phyloP scores from a whole-genome alignment of 768 basidiomycete species.

The Tylopilus sp. region DNA sequence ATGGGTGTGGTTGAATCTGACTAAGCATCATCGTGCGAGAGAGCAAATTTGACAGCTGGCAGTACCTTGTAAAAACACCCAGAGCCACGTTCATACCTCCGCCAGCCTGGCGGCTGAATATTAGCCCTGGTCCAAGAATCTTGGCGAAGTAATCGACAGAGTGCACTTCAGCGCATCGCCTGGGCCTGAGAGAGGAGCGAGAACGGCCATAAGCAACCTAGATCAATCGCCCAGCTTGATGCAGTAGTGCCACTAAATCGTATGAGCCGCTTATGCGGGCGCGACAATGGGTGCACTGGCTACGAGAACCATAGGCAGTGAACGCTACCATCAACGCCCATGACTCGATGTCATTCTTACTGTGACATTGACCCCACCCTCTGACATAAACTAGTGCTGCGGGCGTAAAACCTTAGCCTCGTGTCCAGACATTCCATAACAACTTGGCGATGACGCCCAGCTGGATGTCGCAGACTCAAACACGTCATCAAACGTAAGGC shows the following conservation, averaged over 20 bases:
- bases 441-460: too few relatives aligned
- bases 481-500: too few relatives aligned
- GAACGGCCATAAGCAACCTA: neutral
- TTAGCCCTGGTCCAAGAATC: neutral
- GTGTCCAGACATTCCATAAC: too few relatives aligned
- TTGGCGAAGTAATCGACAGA: neutral
- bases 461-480: too few relatives aligned
- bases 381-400: too few relatives aligned
- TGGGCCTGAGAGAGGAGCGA: neutral
- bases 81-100: neutral
- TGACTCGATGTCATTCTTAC: neutral
- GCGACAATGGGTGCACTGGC: neutral
- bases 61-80: neutral
- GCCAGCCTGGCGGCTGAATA: neutral
- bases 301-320: neutral
- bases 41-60: neutral
- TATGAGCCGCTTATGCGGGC: neutral
- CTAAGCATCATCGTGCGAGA: neutral
- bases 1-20: too few relatives aligned
- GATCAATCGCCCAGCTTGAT: neutral
- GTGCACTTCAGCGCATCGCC: neutral
- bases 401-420: too few relatives aligned
- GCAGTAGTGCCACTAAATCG: neutral
- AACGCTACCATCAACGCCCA: neutral
- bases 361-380: too few relatives aligned